Conservation (phyloP, 1,139 yeast species). For the Yamadazyma diospyri region DNA sequence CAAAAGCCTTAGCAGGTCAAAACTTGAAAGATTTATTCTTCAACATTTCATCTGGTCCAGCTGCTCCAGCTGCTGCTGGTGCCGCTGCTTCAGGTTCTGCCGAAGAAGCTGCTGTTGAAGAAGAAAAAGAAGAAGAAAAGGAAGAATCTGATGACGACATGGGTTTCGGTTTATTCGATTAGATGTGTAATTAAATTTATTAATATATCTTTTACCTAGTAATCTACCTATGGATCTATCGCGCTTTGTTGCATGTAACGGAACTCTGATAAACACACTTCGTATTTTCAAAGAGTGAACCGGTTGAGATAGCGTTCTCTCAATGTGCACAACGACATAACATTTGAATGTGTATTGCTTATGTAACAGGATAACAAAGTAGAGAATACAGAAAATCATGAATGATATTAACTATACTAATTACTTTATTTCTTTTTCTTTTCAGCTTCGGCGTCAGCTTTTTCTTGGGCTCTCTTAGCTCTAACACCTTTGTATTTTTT, state of each 20-base stretch:
- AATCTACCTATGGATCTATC: background rate
- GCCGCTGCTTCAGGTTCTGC: constrained; percentile 57
- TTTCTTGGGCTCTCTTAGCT: constrained; percentile 95
- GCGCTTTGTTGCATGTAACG: too few species aligned
- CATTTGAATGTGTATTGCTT: constrained; percentile 3
- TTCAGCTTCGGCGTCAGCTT: constrained; percentile 99
- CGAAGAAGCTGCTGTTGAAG: constrained; percentile 54
- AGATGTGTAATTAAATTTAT: constrained; percentile 22
- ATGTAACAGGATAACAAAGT: constrained; percentile 1
- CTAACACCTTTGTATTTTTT: constrained; percentile 93
- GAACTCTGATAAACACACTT: too few species aligned
- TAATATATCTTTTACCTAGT: constrained; percentile 4
- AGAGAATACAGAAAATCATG: constrained; percentile 5
- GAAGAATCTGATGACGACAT: constrained; percentile 68
- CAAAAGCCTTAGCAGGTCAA: constrained; percentile 78
- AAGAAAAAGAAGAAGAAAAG: constrained; percentile 53
- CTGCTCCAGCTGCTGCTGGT: constrained; percentile 58
- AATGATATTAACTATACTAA: constrained; percentile 8
- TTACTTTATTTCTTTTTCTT: constrained; percentile 78
- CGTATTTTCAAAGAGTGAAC: too few species aligned
- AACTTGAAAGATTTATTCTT: constrained; percentile 73
- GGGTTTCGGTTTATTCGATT: constrained; percentile 87
- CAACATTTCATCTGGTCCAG: constrained; percentile 72
- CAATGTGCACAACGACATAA: too few species aligned
- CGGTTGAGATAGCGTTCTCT: too few species aligned